A percentile compares a stretch with the other conserved stretches of the same genome.
These are phyloP conservation scores for Hirschfeldia incana DNA, from an alignment of 345 rosid species.

Conservation along the genomic window DNA sequence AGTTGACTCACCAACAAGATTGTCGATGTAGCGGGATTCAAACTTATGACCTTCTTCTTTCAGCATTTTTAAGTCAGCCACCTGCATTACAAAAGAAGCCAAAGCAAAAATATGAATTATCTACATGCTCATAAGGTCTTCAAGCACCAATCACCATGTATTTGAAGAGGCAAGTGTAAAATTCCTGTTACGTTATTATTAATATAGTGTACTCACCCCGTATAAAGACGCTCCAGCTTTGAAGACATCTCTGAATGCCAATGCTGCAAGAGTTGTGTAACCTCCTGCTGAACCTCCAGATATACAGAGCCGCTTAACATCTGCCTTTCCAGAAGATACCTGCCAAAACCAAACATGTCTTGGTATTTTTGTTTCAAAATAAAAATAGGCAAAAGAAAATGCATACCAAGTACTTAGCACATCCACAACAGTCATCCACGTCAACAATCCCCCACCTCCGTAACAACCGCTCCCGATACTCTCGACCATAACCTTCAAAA, in stretches of 20 bases:
- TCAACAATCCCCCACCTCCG: slow-evolving; percentile 89
- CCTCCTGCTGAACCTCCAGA: slow-evolving; percentile 99
- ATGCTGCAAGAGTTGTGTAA: slow-evolving; percentile 90
- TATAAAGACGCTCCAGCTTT: slow-evolving; percentile 92
- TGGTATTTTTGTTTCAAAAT: not conserved
- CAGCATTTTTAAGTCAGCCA: slow-evolving; percentile 77
- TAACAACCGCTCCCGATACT: slow-evolving; percentile 83
- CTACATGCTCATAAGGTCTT: not conserved
- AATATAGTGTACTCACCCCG: slow-evolving; percentile 60
- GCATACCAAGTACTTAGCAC: slow-evolving; percentile 84
- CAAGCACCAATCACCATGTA: not conserved
- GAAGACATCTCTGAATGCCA: slow-evolving; percentile 82
- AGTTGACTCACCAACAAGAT: slow-evolving; percentile 80
- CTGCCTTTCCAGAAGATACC: slow-evolving; percentile 81
- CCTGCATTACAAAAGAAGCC: slow-evolving; percentile 47
- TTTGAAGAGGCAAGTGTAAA: not conserved
- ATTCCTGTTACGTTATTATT: not conserved
- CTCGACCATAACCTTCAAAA: slow-evolving; percentile 87
- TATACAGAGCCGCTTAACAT: slow-evolving; percentile 73
- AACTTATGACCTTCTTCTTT: slow-evolving; percentile 87
- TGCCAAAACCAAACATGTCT: slow-evolving; percentile 37
- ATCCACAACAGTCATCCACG: slow-evolving; percentile 93
- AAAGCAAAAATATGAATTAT: not conserved
- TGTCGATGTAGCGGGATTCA: slow-evolving; percentile 82
- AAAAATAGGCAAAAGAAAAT: not conserved